Evolutionary conservation across 805 yeast species (phyloP).

Genomic region (Candida endomychidarum): DNA sequence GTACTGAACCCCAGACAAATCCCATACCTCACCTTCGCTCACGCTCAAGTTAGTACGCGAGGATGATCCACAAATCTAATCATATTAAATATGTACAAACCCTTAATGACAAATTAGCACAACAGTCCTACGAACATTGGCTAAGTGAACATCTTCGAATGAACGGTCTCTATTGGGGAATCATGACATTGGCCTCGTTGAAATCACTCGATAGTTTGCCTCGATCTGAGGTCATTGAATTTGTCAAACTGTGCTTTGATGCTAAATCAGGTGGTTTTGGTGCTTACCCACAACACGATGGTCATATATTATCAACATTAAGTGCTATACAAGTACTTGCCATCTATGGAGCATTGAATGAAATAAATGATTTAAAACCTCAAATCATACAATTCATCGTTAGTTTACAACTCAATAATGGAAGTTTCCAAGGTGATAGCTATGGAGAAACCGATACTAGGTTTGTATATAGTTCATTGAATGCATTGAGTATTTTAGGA

Average conservation of each 20-base stretch:
- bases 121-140: slow-evolving; percentile 75
- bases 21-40: not conserved
- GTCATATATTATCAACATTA: slow-evolving; percentile 79
- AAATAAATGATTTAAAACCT: slow-evolving; percentile 30
- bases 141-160: slow-evolving; percentile 83
- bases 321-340: slow-evolving; percentile 82
- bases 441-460: slow-evolving; percentile 94
- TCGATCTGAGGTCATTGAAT: slow-evolving; percentile 62
- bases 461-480: slow-evolving; percentile 80
- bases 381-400: slow-evolving; percentile 27
- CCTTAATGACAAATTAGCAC: slow-evolving; percentile 32
- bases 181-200: slow-evolving; percentile 68
- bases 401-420: slow-evolving; percentile 54
- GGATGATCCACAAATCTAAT: slow-evolving; percentile 10
- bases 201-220: slow-evolving; percentile 54
- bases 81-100: slow-evolving; percentile 37
- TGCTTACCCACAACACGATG: slow-evolving; percentile 85
- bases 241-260: slow-evolving; percentile 67
- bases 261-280: slow-evolving; percentile 75
- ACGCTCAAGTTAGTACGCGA: not conserved
- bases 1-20: too few relatives aligned
- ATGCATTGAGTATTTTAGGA: slow-evolving; percentile 68
- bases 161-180: slow-evolving; percentile 96
- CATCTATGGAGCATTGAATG: slow-evolving; percentile 60
- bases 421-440: slow-evolving; percentile 85